Percentiles rank a stretch among this genome's conserved stretches.
phyloP scores from a whole-genome alignment of 257 asterid species.

The Ligustrum vulgare region DNA sequence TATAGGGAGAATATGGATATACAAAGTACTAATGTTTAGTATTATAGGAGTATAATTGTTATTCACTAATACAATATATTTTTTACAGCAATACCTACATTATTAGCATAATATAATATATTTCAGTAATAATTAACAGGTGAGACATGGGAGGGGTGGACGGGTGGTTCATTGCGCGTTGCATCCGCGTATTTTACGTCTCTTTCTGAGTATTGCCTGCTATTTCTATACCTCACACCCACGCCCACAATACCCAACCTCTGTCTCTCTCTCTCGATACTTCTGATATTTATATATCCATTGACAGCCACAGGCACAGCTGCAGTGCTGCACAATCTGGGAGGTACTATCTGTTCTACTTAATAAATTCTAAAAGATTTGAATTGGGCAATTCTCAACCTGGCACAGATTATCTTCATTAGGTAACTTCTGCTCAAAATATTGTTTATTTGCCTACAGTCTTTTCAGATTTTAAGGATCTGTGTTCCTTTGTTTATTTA shows the following conservation, averaged over 20 bases:
- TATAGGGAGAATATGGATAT: too few species aligned
- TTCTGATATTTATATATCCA: not conserved
- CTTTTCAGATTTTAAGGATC: slow-evolving; percentile 8
- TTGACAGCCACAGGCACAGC: not conserved
- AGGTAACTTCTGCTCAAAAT: not conserved
- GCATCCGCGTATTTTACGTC: not conserved
- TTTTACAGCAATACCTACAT: too few species aligned
- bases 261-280: not conserved
- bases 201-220: not conserved
- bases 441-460: not conserved
- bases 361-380: not conserved
- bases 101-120: too few species aligned
- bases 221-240: not conserved
- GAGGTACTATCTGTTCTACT: not conserved
- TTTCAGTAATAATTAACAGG: too few species aligned
- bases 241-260: not conserved
- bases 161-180: not conserved
- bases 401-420: not conserved
- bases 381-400: not conserved
- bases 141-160: too few species aligned
- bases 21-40: too few species aligned
- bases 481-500: not conserved
- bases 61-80: too few species aligned
- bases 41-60: too few species aligned
- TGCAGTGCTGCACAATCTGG: not conserved